phyloP scores from a whole-genome alignment of 2,329 filamentous ascomycete species.

The Nemania abortiva region DNA sequence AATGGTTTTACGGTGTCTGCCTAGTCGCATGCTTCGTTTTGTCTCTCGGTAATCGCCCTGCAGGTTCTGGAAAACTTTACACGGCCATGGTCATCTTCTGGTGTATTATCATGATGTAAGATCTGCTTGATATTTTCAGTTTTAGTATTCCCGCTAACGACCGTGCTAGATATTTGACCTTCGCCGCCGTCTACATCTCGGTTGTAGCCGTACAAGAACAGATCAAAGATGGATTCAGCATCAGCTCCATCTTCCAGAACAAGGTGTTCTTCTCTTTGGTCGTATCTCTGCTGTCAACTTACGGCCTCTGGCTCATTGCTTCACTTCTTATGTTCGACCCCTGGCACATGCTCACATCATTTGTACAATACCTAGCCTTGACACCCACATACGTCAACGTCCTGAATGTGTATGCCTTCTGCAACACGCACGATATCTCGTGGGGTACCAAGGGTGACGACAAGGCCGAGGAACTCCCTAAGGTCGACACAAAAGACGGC shows the following conservation, averaged over 20 bases:
- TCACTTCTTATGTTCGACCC: conserved; percentile 97
- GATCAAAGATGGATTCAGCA: conserved; percentile 74
- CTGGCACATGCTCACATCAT: conserved; percentile 99
- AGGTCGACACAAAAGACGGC: conserved; percentile 89
- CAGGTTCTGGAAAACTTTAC: conserved; percentile 93
- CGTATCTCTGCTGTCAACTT: conserved; percentile 91
- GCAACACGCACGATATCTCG: conserved; percentile 98
- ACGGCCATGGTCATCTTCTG: conserved; percentile 99
- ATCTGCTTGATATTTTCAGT: background rate
- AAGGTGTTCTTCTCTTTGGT: conserved; percentile 93
- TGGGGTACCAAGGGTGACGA: conserved; percentile 99
- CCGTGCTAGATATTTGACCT: conserved; percentile 79
- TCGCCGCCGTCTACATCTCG: conserved; percentile 94
- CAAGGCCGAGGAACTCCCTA: conserved; percentile 90
- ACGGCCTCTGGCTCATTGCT: conserved; percentile 90
- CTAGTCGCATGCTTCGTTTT: conserved; percentile 95
- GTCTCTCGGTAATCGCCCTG: conserved; percentile 91
- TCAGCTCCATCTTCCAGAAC: conserved; percentile 83
- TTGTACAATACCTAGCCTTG: conserved; percentile 93
- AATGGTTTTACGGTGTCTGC: conserved; percentile 94
- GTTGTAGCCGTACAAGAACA: conserved; percentile 85
- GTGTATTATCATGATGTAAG: conserved; percentile 91
- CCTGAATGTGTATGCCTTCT: conserved; percentile 98
- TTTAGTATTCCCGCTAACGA: conserved; percentile 23
- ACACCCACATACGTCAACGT: conserved; percentile 98